Evolutionary conservation across 1,284 basidiomycete species (phyloP), one percentile per base, ranked within the genome.

Genomic region (Microbotryum lychnidis-dioicae): DNA sequence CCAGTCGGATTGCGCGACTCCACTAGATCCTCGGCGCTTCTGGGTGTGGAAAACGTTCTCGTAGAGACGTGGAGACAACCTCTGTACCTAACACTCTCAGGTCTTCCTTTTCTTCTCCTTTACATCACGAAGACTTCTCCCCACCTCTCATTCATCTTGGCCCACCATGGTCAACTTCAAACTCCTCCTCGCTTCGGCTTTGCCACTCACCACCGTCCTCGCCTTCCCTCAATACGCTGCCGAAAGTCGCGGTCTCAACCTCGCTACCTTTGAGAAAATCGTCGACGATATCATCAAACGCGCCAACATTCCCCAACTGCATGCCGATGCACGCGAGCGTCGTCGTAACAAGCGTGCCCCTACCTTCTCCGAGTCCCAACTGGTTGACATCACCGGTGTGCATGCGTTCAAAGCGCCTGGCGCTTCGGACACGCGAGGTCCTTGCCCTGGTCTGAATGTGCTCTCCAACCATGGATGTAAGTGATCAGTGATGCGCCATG

Each of bases 391-490:
- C 25, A 42, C 47, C 6, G 59, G 59, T 8, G 54, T 9, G 16
- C 53, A 60, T 25, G 27, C 21, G 18, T 60, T 23, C 46, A 20
- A 23, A 12, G n/a, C 59, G 5, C 54, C 53, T 18, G 55, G 53
- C 18, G 37, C 27, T 9, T 21, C n/a, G 42, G 47, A 60, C 20
- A 60, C 59, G 16, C 46, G 59, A n/a, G 59, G 59, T 23, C 59
- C 59, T 44, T 60, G 59, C 46, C 53, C 48, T 10, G 53, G 53
- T 6, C 21, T 60, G 21, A 60, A 55, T 16, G 37, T 56, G 9
- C 47, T 60, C 6, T 18, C 58, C 27, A 59, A 59, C 52, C 58
- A 59, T 44, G 59, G 59, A 25, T 60, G 53, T 44, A 6, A 25
- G 51, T 10, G 25, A 29, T 53, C 51, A 27, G 48, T 2, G 2